Base-by-base conservation (phyloP, 2,329 filamentous ascomycete genomes). In the Calonectria leucothoes region DNA sequence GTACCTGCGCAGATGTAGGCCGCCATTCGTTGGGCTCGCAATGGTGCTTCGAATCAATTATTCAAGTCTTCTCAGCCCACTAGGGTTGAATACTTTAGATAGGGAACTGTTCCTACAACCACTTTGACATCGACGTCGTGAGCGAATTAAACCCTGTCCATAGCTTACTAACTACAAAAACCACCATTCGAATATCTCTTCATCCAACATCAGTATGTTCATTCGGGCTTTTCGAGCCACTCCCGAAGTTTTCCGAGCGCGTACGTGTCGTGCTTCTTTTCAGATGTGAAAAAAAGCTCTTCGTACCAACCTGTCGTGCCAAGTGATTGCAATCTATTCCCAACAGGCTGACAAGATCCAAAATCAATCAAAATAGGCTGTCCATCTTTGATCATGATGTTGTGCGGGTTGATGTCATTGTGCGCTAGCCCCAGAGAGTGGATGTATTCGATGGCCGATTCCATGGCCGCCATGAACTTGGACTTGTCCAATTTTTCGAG, bases 331-430 rank as follows among this genome's bases (percentile, higher is more conserved):
- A 70, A 23, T 12, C 52, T 42, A 25, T 64, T 49, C 3, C 49
- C 76, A 49, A 69, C 63, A 45, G 55, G 35, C 42, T 45, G 65
- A 23, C 66, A 76, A 17, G 75, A 75, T 10, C 71, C 75, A 55
- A 77, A 78, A 37, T 78, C 75, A 25, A 77, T 75, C n/a, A 78
- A 17, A 0, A 76, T 59, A 0, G 76, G 76, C 71, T 45, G 63
- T 5, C 63, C 72, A 35, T 74, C 69, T 25, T 76, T 67, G 2
- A 79, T 25, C 64, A 79, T 69, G 42, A 79, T 75, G 65, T 79
- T 79, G 2, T 55, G 17, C 2, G 77, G 77, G 48, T 77, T 78
- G 27, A 78, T 37, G 57, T 79, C 75, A 66, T 78, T 79, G 49
- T 79, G 77, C 4, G 73, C 74, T 33, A 73, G 51, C 3, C 75